Evolutionary conservation across 2,329 filamentous ascomycete genomes (phyloP).

Genomic region (Trichoderma hamatum): DNA sequence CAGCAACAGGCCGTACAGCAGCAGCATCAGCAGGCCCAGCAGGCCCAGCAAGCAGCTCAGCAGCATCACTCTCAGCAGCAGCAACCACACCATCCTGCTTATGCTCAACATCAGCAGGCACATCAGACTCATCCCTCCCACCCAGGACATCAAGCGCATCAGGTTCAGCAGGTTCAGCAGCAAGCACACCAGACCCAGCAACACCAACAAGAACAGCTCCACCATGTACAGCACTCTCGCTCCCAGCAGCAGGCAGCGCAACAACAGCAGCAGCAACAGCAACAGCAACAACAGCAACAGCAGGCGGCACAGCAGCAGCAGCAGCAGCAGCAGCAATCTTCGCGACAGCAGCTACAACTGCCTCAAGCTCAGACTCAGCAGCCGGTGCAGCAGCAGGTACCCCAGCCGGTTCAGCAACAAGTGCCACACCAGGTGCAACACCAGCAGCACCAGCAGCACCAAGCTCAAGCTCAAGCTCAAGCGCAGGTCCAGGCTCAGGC

Average conservation of each 20-base stretch:
- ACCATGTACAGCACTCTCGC: conserved; percentile 34
- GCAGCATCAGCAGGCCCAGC: conserved; percentile 32
- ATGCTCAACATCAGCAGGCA: conserved; percentile 32
- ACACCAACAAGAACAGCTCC: conserved; percentile 35
- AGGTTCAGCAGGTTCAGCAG: conserved; percentile 29
- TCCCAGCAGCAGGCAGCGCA: conserved; percentile 36
- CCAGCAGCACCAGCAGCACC: no score
- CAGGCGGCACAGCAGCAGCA: conserved; percentile 31
- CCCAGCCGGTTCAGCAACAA: conserved; percentile 29
- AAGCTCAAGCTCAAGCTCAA: neutral
- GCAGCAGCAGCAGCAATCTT: conserved; percentile 27
- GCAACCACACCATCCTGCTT: conserved; percentile 28
- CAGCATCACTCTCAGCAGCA: conserved; percentile 37
- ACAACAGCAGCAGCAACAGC: conserved; percentile 32
- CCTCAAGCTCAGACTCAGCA: neutral
- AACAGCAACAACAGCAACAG: conserved; percentile 35
- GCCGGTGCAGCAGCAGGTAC: conserved; percentile 30
- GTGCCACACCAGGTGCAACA: conserved; percentile 18
- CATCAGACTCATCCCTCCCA: conserved; percentile 33
- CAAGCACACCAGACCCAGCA: conserved; percentile 37
- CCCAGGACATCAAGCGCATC: conserved; percentile 23
- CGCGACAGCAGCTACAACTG: conserved; percentile 17
- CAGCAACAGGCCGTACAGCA: conserved; percentile 24
- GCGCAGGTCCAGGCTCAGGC: conserved; percentile 30
- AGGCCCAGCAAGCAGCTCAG: conserved; percentile 35